Conservation (phyloP, 106 monocot species). For the Dioscorea zingiberensis region DNA sequence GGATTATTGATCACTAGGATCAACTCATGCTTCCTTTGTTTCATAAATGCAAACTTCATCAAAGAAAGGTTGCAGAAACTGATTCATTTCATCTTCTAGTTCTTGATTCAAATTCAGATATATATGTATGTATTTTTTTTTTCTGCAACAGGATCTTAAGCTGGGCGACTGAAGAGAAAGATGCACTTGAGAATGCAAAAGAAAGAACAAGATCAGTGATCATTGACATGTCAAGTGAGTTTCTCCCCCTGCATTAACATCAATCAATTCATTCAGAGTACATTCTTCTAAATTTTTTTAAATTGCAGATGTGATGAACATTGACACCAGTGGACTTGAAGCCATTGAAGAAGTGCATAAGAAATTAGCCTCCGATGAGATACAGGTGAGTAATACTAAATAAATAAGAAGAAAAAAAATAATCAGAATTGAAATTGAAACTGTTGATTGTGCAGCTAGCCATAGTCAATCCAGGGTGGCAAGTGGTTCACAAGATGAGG, state of each 20-base stretch:
- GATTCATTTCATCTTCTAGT: neutral
- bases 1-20: constrained; percentile 41
- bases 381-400: constrained; percentile 41
- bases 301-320: constrained; percentile 73
- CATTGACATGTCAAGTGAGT: constrained; percentile 85
- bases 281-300: neutral
- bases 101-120: neutral
- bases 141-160: constrained; percentile 36
- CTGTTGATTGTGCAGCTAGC: constrained; percentile 36
- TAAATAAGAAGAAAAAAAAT: neutral
- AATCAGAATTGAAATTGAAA: too few species aligned
- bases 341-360: constrained; percentile 61
- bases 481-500: constrained; percentile 79
- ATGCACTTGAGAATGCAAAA: constrained; percentile 16
- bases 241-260: neutral
- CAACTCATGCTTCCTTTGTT: constrained; percentile 60
- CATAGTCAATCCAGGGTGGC: constrained; percentile 64
- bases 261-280: neutral
- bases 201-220: constrained; percentile 36
- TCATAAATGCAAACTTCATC: constrained; percentile 73
- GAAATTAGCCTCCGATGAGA: constrained; percentile 31
- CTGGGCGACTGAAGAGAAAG: constrained; percentile 35
- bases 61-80: constrained; percentile 50
- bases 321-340: constrained; percentile 67
- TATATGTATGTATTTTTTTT: neutral